Evolutionary conservation across 768 basidiomycete genomes (phyloP).

Genomic region (Tricholoma sp.): DNA sequence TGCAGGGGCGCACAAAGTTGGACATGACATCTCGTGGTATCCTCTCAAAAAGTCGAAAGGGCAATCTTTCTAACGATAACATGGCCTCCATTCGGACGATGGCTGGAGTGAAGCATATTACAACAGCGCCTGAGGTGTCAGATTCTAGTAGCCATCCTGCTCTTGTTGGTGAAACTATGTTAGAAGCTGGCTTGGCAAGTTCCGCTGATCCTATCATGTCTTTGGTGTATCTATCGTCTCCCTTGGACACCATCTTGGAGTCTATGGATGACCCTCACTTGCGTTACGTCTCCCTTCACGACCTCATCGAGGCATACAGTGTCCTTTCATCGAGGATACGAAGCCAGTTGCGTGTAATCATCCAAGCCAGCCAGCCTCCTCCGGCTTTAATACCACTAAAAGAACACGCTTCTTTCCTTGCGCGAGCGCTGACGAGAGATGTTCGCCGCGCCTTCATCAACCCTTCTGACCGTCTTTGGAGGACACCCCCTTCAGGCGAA

Average conservation of each 20-base stretch:
- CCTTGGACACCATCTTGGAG: conserved; percentile 41
- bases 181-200: background rate
- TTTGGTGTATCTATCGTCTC: conserved; percentile 32
- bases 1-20: background rate
- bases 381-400: conserved; percentile 27
- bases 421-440: conserved; percentile 46
- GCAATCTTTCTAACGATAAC: background rate
- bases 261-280: conserved; percentile 34
- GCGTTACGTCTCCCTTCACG: conserved; percentile 40
- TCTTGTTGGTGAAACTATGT: background rate
- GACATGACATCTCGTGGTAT: background rate
- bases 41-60: background rate
- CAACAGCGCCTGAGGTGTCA: background rate
- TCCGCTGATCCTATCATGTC: conserved; percentile 9
- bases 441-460: conserved; percentile 37
- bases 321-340: conserved; percentile 43
- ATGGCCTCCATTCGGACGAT: background rate
- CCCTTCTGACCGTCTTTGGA: conserved; percentile 20
- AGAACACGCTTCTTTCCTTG: conserved; percentile 28
- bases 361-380: conserved; percentile 8
- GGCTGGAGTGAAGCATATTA: background rate
- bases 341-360: conserved; percentile 17
- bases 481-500: conserved; percentile 7
- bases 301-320: conserved; percentile 59
- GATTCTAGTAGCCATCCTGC: background rate